Evolutionary conservation across 495 filamentous ascomycete genomes (phyloP), one percentile per base, ranked within the genome.

Genomic region (Lasiosphaeriaceae sp.): DNA sequence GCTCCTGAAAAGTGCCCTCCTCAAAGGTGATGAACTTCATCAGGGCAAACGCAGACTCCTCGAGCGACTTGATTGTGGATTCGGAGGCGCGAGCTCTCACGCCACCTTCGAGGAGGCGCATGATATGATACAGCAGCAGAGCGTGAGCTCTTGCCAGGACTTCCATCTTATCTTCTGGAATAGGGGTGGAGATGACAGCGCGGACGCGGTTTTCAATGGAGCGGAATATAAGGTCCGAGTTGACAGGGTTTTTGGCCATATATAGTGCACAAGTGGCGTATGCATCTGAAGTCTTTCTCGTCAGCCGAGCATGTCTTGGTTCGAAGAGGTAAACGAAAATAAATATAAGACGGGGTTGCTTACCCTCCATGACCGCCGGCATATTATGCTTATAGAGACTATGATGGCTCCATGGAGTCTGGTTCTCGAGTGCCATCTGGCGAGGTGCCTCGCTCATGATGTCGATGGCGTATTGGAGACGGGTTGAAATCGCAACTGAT

Each of bases 61-160:
- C 66, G 2, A 83, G 66, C 14, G 69, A 57, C 0, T 69, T 54
- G 20, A 73, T 71, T 11, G 73, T 66, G 26, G 62, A 41, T 21
- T 78, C 74, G 12, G 76, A 68, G 20, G 68, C 57, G 0, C 71
- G 69, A 21, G 70, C 66, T n/a, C 69, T 55, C 34, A 77, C 64
- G 56, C 80, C 75, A 21, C 73, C 75, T 58, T 80, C 79, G 57
- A 84, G 81, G 35, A 83, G 62, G 22, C 76, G 70, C 58, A 84
- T 80, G 55, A 83, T 80, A 46, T 80, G 79, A 58, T 75, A 80
- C 0, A 82, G 66, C 20, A 80, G 61, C 44, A 82, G 58, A 2
- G 75, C 73, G 49, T 82, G 78, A 0, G 73, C 50, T 2, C 69
- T 62, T 0, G 77, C 74, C 7, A 81, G 68, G 11, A 62, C 29